These are phyloP conservation scores for Balakata baccata DNA, from an alignment of 345 rosid species.

Conservation along the genomic window DNA sequence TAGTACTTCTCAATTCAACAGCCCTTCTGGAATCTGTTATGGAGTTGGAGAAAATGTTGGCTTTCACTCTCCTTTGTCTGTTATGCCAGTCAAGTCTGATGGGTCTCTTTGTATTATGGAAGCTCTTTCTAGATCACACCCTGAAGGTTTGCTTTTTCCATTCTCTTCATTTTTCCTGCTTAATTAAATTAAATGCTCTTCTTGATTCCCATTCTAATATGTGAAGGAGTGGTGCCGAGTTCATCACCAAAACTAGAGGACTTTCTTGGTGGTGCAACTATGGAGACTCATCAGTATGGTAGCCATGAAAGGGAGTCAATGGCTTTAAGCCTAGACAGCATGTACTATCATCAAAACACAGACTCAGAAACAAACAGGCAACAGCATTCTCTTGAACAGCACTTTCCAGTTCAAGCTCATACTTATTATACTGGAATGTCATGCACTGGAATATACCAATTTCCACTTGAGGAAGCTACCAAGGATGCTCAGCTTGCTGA, in stretches of 20 bases:
- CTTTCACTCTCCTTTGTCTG: slow-evolving; percentile 54
- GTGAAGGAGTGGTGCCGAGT: slow-evolving; percentile 40
- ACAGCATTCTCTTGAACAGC: slow-evolving; percentile 33
- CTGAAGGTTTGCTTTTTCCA: slow-evolving; percentile 42
- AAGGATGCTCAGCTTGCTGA: slow-evolving; percentile 31
- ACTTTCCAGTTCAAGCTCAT: slow-evolving; percentile 31
- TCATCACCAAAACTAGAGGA: slow-evolving; percentile 73
- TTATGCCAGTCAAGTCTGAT: slow-evolving; percentile 78
- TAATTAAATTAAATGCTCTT: not conserved
- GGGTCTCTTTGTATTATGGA: slow-evolving; percentile 78
- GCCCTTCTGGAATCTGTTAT: slow-evolving; percentile 35
- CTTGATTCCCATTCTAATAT: not conserved
- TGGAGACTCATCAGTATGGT: slow-evolving; percentile 40
- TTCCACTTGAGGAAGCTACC: slow-evolving; percentile 30
- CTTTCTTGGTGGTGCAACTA: slow-evolving; percentile 60
- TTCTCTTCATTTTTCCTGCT: not conserved
- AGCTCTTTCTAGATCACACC: slow-evolving; percentile 60
- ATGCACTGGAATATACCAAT: slow-evolving; percentile 35
- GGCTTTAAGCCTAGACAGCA: slow-evolving; percentile 49
- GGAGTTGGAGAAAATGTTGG: slow-evolving; percentile 41
- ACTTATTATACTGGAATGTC: slow-evolving; percentile 33
- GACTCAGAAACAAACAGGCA: slow-evolving; percentile 30
- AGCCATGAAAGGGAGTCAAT: slow-evolving; percentile 42
- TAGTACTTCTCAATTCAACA: slow-evolving; percentile 29
- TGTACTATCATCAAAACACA: slow-evolving; percentile 37